Conservation (phyloP, 176 grass and related monocot species). For the Secale cereale region DNA sequence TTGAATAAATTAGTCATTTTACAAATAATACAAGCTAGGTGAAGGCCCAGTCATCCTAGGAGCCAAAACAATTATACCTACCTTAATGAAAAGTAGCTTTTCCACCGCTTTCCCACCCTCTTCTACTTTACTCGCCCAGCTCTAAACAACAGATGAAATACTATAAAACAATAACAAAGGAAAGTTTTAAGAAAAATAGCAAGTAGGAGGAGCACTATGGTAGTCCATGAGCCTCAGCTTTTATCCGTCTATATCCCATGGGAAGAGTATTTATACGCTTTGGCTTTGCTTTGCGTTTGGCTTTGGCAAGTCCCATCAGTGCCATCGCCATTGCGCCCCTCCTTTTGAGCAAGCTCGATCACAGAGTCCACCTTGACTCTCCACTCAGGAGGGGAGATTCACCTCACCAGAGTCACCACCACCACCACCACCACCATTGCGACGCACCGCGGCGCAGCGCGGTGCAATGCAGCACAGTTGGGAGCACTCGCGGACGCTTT, state of each 20-base stretch:
- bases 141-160: background rate
- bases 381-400: conserved; percentile 62
- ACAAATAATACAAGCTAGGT: conserved; percentile 17
- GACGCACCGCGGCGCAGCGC: background rate
- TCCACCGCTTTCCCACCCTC: background rate
- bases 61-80: background rate
- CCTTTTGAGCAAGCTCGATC: conserved; percentile 27
- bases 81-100: conserved; percentile 12
- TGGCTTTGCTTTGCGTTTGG: background rate
- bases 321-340: conserved; percentile 24
- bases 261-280: conserved; percentile 34
- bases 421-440: background rate
- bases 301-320: conserved; percentile 30
- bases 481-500: background rate
- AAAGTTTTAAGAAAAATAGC: background rate
- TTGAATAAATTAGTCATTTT: background rate
- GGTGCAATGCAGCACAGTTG: background rate
- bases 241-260: conserved; percentile 8
- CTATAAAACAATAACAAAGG: background rate
- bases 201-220: conserved; percentile 7
- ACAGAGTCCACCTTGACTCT: conserved; percentile 31
- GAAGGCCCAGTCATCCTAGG: conserved; percentile 38
- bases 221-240: background rate
- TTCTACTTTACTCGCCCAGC: background rate
- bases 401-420: background rate